These are phyloP conservation scores for Bruguiera sexangula DNA, from an alignment of 345 rosid genomes.

Conservation along the genomic window DNA sequence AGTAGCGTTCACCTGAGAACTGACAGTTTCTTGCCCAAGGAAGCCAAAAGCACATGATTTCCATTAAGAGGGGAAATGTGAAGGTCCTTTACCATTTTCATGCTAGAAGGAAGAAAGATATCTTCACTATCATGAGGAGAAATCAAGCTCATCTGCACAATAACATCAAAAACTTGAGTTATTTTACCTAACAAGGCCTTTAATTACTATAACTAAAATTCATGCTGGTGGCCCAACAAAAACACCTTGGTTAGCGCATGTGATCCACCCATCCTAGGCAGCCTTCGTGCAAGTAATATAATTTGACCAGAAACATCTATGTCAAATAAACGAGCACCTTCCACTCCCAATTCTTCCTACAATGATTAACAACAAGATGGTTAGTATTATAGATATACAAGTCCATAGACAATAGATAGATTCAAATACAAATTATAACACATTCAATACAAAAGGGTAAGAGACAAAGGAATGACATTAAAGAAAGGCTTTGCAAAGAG, in stretches of 20 bases:
- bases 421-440: not conserved
- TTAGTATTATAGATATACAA: not conserved
- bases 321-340: conserved; percentile 86
- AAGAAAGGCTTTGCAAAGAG: not conserved
- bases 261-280: conserved; percentile 51
- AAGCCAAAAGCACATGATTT: conserved; percentile 61
- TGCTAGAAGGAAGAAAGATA: conserved; percentile 49
- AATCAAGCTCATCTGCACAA: conserved; percentile 59
- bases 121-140: conserved; percentile 66
- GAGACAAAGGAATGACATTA: not conserved
- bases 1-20: conserved; percentile 53
- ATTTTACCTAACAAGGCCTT: not conserved
- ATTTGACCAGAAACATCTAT: conserved; percentile 47
- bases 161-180: not conserved
- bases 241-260: conserved; percentile 68
- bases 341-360: conserved; percentile 51
- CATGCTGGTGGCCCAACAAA: not conserved
- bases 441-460: not conserved
- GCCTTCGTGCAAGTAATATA: conserved; percentile 56
- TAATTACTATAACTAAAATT: not conserved
- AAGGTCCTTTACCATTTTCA: conserved; percentile 72
- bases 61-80: conserved; percentile 57
- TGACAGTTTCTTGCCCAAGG: conserved; percentile 74
- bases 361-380: not conserved
- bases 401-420: not conserved